Conservation (phyloP, 352 stramenopile genomes). For the Pythium phragmitis region DNA sequence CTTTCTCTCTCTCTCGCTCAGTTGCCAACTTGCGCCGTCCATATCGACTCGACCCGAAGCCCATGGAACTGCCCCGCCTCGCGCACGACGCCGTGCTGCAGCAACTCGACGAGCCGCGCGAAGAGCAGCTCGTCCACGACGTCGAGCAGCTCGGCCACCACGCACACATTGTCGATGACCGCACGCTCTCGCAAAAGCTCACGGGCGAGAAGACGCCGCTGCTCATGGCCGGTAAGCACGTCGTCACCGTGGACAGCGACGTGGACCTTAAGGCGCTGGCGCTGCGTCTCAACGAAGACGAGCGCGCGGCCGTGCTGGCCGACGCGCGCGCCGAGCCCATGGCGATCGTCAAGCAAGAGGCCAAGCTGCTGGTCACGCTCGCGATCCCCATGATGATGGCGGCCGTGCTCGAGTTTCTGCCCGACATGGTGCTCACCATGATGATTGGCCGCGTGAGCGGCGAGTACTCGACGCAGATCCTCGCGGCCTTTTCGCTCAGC, state of each 20-base stretch:
- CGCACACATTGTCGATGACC: constrained; percentile 20
- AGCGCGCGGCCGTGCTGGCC: constrained; percentile 26
- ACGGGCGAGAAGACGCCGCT: constrained; percentile 29
- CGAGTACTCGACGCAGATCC: constrained; percentile 49
- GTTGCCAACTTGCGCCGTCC: constrained; percentile 5
- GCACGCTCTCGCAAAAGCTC: background rate
- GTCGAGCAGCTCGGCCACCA: constrained; percentile 24
- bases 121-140: constrained; percentile 29
- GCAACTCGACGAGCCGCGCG: constrained; percentile 32
- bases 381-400: constrained; percentile 41
- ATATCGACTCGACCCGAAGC: background rate
- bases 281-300: constrained; percentile 28
- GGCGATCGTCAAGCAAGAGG: constrained; percentile 22
- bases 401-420: constrained; percentile 39
- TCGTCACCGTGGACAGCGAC: constrained; percentile 22
- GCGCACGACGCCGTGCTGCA: constrained; percentile 32
- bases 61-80: constrained; percentile 34
- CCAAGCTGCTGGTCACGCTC: constrained; percentile 31
- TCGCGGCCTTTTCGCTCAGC: constrained; percentile 56
- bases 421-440: constrained; percentile 37
- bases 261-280: constrained; percentile 22
- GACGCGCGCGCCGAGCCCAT: constrained; percentile 27
- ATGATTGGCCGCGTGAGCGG: constrained; percentile 56
- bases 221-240: constrained; percentile 21
- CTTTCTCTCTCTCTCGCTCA: background rate